phyloP scores from a whole-genome alignment of 2,329 filamentous ascomycete species.

The Clonostachys rosea region DNA sequence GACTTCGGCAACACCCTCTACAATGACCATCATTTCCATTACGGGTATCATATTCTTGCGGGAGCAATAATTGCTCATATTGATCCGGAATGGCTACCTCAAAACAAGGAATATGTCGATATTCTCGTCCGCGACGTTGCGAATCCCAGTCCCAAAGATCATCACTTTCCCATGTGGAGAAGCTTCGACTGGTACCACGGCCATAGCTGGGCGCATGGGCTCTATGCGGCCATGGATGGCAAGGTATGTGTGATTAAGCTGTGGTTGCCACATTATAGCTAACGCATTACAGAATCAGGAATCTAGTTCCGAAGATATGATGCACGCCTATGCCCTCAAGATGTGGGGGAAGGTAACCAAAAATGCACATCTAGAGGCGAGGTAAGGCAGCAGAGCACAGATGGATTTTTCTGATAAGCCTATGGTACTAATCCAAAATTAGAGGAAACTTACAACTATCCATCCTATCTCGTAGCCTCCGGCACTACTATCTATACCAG shows the following conservation, averaged over 20 bases:
- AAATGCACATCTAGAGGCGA: slow-evolving; percentile 75
- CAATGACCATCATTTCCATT: slow-evolving; percentile 73
- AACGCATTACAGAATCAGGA: slow-evolving; percentile 57
- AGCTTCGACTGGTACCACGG: slow-evolving; percentile 93
- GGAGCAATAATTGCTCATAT: slow-evolving; percentile 79
- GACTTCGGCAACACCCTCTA: slow-evolving; percentile 93
- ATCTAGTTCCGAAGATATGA: slow-evolving; percentile 84
- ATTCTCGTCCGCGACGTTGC: slow-evolving; percentile 77
- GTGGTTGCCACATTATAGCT: not conserved
- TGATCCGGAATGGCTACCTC: slow-evolving; percentile 67
- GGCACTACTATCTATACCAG: slow-evolving; percentile 78
- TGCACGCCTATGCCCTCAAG: slow-evolving; percentile 83
- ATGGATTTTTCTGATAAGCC: not conserved
- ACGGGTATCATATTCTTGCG: slow-evolving; percentile 85
- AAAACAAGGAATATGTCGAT: slow-evolving; percentile 78
- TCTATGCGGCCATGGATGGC: slow-evolving; percentile 67
- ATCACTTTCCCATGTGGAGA: slow-evolving; percentile 75
- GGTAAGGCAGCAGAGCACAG: slow-evolving; percentile 30
- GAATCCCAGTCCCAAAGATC: slow-evolving; percentile 68
- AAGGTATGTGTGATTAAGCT: slow-evolving; percentile 40
- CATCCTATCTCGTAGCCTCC: slow-evolving; percentile 68
- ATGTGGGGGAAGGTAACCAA: slow-evolving; percentile 84
- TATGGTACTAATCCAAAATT: not conserved
- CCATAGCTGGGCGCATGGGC: slow-evolving; percentile 86
- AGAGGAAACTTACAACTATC: slow-evolving; percentile 79